Conservation (phyloP, 169 alveolate genomes). For the Besnoitia besnoiti region DNA sequence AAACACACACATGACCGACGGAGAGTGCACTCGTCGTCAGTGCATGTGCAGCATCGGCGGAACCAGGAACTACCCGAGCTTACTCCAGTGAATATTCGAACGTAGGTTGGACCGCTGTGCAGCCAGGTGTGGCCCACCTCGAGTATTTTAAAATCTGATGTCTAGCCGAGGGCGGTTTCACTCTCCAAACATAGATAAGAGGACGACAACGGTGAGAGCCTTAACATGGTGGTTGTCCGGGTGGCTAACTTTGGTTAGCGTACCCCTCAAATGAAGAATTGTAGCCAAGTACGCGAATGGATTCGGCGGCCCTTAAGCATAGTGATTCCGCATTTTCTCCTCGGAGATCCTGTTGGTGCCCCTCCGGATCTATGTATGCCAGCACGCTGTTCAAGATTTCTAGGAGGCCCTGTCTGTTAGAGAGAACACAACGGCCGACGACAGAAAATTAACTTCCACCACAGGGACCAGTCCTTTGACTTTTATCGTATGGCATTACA, state of each 20-base stretch:
- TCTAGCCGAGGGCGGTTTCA: no score
- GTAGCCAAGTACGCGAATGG: constrained; percentile 35
- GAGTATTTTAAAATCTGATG: no score
- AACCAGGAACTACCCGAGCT: no score
- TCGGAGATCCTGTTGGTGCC: not conserved
- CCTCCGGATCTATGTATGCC: not conserved
- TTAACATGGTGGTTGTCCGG: no score
- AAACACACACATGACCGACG: no score
- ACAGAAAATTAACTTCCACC: not conserved
- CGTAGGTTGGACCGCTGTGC: no score
- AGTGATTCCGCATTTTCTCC: not conserved
- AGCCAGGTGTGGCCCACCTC: no score
- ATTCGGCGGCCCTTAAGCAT: not conserved
- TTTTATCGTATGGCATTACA: not conserved
- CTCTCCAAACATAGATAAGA: no score
- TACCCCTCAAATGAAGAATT: not conserved
- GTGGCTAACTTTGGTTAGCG: not conserved
- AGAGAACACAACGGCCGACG: not conserved
- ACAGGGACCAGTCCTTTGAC: not conserved
- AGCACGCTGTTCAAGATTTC: not conserved
- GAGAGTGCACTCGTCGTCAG: no score
- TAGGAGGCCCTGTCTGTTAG: not conserved
- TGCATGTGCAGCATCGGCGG: no score
- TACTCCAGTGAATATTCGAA: no score
- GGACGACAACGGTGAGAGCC: no score